phyloP scores from a whole-genome alignment of 331 rosid species.

The Saraca asoca region DNA sequence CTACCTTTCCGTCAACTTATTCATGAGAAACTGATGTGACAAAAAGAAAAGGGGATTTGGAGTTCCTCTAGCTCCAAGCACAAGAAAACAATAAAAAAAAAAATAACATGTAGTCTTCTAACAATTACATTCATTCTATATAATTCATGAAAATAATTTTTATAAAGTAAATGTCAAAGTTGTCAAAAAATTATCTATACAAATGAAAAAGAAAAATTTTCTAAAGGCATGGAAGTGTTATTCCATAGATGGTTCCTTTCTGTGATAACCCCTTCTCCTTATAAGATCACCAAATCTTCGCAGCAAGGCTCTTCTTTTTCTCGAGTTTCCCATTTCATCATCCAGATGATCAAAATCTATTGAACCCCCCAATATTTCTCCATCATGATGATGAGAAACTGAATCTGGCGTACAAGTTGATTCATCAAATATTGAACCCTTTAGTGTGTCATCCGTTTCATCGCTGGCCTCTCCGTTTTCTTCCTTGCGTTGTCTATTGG shows the following conservation, averaged over 20 bases:
- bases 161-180: background rate
- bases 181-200: background rate
- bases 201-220: background rate
- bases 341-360: constrained; percentile 53
- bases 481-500: constrained; percentile 39
- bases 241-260: constrained; percentile 50
- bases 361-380: constrained; percentile 38
- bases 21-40: too few relatives aligned
- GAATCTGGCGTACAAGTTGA: constrained; percentile 46
- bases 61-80: too few relatives aligned
- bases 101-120: background rate
- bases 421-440: constrained; percentile 64
- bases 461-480: constrained; percentile 38
- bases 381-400: constrained; percentile 39
- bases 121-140: background rate
- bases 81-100: background rate
- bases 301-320: constrained; percentile 73
- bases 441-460: constrained; percentile 45
- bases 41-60: too few relatives aligned
- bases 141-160: background rate
- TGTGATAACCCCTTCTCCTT: constrained; percentile 48
- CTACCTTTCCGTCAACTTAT: too few relatives aligned
- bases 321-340: constrained; percentile 47
- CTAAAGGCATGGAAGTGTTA: constrained; percentile 31
- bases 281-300: constrained; percentile 84